These are phyloP conservation scores for Cladosporium sphaerospermum DNA, from an alignment of 2,329 filamentous ascomycete species.

Conservation along the genomic window DNA sequence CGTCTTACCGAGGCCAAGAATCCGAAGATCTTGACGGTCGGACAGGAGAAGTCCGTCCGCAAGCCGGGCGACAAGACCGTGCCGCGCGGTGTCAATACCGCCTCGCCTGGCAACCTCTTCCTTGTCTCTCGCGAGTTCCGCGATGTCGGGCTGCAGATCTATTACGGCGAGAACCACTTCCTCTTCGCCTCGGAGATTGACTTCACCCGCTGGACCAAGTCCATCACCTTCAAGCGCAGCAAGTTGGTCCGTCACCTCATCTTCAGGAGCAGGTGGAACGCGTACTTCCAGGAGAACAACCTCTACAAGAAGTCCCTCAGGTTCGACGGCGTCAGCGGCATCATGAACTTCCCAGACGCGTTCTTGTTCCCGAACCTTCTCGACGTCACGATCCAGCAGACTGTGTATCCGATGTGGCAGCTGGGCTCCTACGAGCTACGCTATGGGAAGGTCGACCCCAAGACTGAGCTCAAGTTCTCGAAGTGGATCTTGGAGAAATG, in stretches of 20 bases:
- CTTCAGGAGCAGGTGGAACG: background rate
- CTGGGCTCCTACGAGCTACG: too few species aligned
- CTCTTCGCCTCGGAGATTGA: background rate
- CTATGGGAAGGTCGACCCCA: too few species aligned
- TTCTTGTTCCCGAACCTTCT: background rate
- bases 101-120: constrained; percentile 2
- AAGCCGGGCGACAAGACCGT: background rate
- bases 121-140: background rate
- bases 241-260: background rate
- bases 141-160: background rate
- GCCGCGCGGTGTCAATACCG: background rate
- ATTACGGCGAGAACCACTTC: constrained; percentile 5
- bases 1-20: background rate
- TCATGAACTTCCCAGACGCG: background rate
- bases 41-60: background rate
- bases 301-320: background rate
- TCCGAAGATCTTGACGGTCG: background rate
- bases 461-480: too few species aligned
- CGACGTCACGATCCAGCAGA: too few species aligned
- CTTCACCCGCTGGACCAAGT: background rate
- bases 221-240: background rate
- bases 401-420: too few species aligned
- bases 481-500: too few species aligned
- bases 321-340: background rate
- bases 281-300: background rate